Percentiles rank a stretch among this genome's conserved stretches.
phyloP scores from a whole-genome alignment of 164 flowering plant genomes.

The Litsea cubeba region DNA sequence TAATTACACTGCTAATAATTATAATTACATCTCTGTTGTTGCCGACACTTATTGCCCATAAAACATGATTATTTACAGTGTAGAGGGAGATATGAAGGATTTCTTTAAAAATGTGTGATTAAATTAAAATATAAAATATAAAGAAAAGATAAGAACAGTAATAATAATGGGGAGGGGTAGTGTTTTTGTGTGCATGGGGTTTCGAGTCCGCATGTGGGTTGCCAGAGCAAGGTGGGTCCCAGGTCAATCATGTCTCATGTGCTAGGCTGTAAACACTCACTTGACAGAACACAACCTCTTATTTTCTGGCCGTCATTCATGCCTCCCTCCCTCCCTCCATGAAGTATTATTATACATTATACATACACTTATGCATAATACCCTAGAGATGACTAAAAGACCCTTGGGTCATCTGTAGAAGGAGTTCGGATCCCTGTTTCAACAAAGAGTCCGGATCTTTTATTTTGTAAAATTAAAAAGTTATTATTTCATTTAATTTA shows the following conservation, averaged over 20 bases:
- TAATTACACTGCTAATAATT: conserved; percentile 5
- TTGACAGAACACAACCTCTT: conserved; percentile 22
- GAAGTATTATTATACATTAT: too few species aligned
- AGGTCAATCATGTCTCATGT: conserved; percentile 39
- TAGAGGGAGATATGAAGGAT: too few species aligned
- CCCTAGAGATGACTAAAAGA: too few species aligned
- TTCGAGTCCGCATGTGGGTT: conserved; percentile 53
- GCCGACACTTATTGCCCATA: conserved; percentile 2
- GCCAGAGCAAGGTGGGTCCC: conserved; percentile 44
- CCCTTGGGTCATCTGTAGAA: too few species aligned
- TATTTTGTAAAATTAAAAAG: too few species aligned
- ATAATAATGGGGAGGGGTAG: neutral
- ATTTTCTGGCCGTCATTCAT: conserved; percentile 5
- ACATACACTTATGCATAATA: too few species aligned
- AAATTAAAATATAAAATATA: neutral
- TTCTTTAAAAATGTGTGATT: neutral
- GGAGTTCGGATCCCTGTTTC: too few species aligned
- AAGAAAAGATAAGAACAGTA: neutral
- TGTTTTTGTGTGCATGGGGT: conserved; percentile 29
- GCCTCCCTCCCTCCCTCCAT: neutral
- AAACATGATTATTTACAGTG: neutral
- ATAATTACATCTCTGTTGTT: neutral
- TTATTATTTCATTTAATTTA: too few species aligned
- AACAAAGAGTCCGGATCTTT: too few species aligned
- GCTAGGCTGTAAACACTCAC: conserved; percentile 51